Evolutionary conservation across 805 yeast genomes (phyloP), one percentile per base, ranked within the genome.

Genomic region (Myxozyma monticola): DNA sequence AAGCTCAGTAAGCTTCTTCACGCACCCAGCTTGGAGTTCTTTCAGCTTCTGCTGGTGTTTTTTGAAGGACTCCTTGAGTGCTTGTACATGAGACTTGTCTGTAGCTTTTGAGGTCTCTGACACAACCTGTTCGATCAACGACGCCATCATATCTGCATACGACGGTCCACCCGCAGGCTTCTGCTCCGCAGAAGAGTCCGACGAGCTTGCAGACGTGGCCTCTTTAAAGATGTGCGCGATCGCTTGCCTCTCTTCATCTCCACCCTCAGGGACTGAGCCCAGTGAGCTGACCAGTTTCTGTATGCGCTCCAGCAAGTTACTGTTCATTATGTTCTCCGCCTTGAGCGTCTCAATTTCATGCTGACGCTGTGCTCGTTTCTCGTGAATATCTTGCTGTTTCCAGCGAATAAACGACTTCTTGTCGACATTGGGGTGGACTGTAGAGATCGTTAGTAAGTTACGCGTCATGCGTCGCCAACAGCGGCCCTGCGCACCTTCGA

Each of bases 331-430:
- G 57, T 79, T 73, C 66, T 90, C 96, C 20, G 86, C 77, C 56
- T 83, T 81, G 42, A 90, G 74, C 28, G 85, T 81, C 55, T 78
- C 80, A 65, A 89, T 85, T 61, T 91, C 90, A 37, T 79, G 77
- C 62, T 85, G 84, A 64, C 95, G 74, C 65, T 87, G 87, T 35
- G 76, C 78, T 56, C 99, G 81, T 69, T 89, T 85, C 65, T 91
- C 96, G 66, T 93, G 99, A 58, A 93, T 93, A 61, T 90, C 96
- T 63, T 96, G 85, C 71, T 93, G 99, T 66, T 88, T 91, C 99
- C 98, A 91, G 52, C 82, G 80, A 62, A 93, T 88, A 60, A 93
- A 91, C 1, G 98, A 90, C 34, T 73, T 74, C 66, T 93, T 93
- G 68, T 93, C 99, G 28, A 93, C 99, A 65, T 93, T 93, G 52